Base-by-base conservation (phyloP, 2,329 filamentous ascomycete genomes). In the Penicillium sp. region DNA sequence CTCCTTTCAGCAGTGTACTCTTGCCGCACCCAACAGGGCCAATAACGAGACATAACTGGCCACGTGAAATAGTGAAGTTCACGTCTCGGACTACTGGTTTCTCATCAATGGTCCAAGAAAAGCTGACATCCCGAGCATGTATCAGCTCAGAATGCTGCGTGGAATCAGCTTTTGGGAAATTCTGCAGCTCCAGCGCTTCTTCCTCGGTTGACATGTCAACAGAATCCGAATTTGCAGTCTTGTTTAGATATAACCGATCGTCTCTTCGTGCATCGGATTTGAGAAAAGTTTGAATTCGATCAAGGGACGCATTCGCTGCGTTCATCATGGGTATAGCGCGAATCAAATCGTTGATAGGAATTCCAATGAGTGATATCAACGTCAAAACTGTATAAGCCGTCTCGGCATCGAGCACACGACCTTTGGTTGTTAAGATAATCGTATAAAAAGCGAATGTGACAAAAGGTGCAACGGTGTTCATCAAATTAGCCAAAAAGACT, bases 21-120 rank as follows among this genome's bases (percentile, higher is more conserved):
- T 89, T 89, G 0, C 85, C 86, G 1, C 84, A 83, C 1, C 86
- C 86, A 0, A 82, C 85, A 4, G 84, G 83, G 0, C 86, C 85
- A 2, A 88, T 84, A 11, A 88, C 74, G 2, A 83, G 85, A 60
- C 79, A 80, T 64, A 88, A 87, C 51, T 85, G 79, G 1, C 83
- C 83, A 0, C 83, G 76, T 26, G 78, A 71, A 51, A 88, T 80
- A 1, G 76, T 77, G 28, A 89, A 75, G 12, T 76, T 81, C 14
- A 88, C 71, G 3, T 76, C 78, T 18, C 78, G 72, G 1, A 90
- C 74, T 14, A 88, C 82, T 28, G 77, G 72, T 14, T 80, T 74
- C 40, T 85, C 78, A 0, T 83, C 82, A 0, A 85, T 79, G n/a
- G 83, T 79, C 62, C 90, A 90, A 4, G 84, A 74, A 66, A 90